Evolutionary conservation across 2,329 filamentous ascomycete species (phyloP).

Genomic region (Penicillium sp.): DNA sequence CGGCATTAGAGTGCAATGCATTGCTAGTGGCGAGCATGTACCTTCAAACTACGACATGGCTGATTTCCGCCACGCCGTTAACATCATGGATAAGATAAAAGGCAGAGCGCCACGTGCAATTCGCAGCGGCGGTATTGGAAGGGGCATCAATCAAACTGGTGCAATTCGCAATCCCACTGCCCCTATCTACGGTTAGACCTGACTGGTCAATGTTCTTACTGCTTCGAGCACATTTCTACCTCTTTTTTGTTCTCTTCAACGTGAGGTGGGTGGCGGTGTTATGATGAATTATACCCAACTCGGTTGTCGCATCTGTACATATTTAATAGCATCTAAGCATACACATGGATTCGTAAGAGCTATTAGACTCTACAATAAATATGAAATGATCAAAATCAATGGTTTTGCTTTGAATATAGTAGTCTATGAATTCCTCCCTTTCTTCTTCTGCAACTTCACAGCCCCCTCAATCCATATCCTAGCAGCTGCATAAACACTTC

Average conservation of each 20-base stretch:
- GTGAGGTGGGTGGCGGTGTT: background rate
- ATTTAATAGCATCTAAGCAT: background rate
- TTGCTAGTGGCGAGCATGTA: constrained; percentile 75
- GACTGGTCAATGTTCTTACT: background rate
- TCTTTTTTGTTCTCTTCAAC: background rate
- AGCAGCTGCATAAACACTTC: constrained; percentile 42
- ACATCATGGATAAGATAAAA: constrained; percentile 30
- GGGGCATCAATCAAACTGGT: background rate
- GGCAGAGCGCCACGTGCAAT: constrained; percentile 11
- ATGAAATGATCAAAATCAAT: background rate
- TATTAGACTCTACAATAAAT: background rate
- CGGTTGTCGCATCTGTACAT: background rate
- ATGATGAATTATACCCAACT: background rate
- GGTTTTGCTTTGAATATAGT: background rate
- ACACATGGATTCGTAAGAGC: background rate
- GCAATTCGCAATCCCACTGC: background rate
- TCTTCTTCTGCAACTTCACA: constrained; percentile 38
- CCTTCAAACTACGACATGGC: constrained; percentile 35
- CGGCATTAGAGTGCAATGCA: constrained; percentile 90
- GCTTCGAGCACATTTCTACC: background rate
- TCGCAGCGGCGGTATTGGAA: background rate
- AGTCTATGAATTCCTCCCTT: background rate
- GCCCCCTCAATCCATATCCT: constrained; percentile 52
- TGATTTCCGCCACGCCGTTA: constrained; percentile 35
- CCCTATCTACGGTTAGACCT: background rate